Evolutionary conservation across 1,284 basidiomycete genomes (phyloP).

Genomic region (Amylostereum chailletii): DNA sequence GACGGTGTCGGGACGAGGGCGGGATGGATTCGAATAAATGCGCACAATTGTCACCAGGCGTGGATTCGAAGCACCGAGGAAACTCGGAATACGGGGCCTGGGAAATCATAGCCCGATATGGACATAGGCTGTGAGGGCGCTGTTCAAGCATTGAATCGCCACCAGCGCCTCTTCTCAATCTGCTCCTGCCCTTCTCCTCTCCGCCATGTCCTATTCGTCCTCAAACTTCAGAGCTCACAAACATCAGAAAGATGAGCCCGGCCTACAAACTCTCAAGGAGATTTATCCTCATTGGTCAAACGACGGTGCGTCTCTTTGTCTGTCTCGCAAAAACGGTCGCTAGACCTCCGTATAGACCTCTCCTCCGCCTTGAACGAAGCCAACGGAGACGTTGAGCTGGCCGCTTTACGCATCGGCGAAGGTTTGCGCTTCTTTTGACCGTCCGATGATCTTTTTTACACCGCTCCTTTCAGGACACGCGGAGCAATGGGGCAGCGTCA

Average conservation of each 20-base stretch:
- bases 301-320: slow-evolving; percentile 44
- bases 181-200: slow-evolving; percentile 9
- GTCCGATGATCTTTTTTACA: slow-evolving; percentile 9
- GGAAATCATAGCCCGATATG: too few species aligned
- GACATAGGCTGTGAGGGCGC: too few species aligned
- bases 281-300: slow-evolving; percentile 71
- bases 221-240: slow-evolving; percentile 21
- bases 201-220: slow-evolving; percentile 26
- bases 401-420: slow-evolving; percentile 72
- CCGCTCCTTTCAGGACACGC: slow-evolving; percentile 48
- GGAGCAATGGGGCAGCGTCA: slow-evolving; percentile 82
- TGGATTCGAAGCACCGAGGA: too few species aligned
- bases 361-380: slow-evolving; percentile 67
- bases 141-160: slow-evolving; percentile 1
- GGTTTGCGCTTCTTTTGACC: slow-evolving; percentile 32
- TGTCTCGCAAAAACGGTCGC: slow-evolving; percentile 1
- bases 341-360: slow-evolving; percentile 47
- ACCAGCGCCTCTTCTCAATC: not conserved
- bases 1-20: too few species aligned
- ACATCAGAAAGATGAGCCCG: slow-evolving; percentile 17
- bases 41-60: too few species aligned
- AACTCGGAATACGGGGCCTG: too few species aligned
- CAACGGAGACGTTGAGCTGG: slow-evolving; percentile 65
- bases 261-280: slow-evolving; percentile 58
- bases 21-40: too few species aligned